Evolutionary conservation across 768 basidiomycete genomes (phyloP).

Genomic region (Chiua virens): DNA sequence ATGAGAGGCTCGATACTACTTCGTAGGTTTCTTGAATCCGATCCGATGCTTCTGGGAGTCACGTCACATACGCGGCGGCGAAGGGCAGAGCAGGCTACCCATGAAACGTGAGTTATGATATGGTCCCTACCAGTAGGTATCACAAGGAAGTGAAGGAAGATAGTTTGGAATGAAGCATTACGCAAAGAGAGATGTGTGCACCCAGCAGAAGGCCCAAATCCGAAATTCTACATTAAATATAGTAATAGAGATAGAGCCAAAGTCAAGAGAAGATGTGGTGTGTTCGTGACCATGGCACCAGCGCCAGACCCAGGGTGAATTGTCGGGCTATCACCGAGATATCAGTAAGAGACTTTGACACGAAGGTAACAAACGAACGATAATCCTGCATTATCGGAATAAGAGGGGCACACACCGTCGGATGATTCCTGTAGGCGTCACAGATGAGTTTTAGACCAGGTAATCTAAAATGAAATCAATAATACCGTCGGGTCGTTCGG

Average conservation of each 20-base stretch:
- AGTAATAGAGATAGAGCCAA: slow-evolving; percentile 11
- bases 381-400: slow-evolving; percentile 63
- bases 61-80: too few relatives aligned
- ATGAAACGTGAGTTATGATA: neutral
- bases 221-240: slow-evolving; percentile 19
- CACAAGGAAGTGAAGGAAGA: neutral
- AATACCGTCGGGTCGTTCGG: slow-evolving; percentile 63
- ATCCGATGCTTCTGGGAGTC: neutral
- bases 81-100: neutral
- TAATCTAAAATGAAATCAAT: slow-evolving; percentile 9
- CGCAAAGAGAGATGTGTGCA: neutral
- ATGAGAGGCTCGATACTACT: slow-evolving; percentile 40
- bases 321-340: slow-evolving; percentile 27
- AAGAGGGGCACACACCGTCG: slow-evolving; percentile 65
- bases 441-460: slow-evolving; percentile 1
- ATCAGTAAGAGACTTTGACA: slow-evolving; percentile 2
- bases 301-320: slow-evolving; percentile 26
- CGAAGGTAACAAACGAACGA: slow-evolving; percentile 43
- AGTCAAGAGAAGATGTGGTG: slow-evolving; percentile 21
- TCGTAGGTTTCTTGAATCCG: neutral
- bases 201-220: neutral
- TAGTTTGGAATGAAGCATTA: neutral
- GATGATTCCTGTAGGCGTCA: slow-evolving; percentile 36
- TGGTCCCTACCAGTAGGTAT: neutral
- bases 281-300: slow-evolving; percentile 8